These are phyloP conservation scores for Aciculosporium take DNA, from an alignment of 2,329 filamentous ascomycete genomes.

Conservation along the genomic window DNA sequence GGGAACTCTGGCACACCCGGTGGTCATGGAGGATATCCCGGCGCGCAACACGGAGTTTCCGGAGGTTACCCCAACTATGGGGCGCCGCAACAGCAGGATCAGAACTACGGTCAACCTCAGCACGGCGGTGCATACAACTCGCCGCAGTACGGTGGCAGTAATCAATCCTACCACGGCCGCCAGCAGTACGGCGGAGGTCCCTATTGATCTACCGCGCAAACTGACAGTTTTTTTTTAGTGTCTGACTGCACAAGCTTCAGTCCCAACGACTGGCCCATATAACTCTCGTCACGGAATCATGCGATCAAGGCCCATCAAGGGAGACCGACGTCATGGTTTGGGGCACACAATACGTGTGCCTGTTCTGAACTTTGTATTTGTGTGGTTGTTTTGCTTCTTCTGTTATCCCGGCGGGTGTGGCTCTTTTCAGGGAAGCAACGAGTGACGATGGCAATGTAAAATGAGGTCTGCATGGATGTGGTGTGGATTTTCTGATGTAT, in stretches of 20 bases:
- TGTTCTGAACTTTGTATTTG: background rate
- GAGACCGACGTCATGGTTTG: background rate
- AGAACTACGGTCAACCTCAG: slow-evolving; percentile 5
- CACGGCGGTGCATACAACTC: slow-evolving; percentile 9
- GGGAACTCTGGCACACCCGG: slow-evolving; percentile 8
- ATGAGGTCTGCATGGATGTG: slow-evolving; percentile 1
- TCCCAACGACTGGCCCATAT: background rate
- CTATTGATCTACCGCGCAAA: slow-evolving; percentile 5
- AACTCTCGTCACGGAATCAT: too few species aligned
- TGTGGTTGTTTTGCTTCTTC: background rate
- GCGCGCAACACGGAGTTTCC: slow-evolving; percentile 13
- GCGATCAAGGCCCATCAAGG: background rate
- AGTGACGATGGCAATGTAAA: slow-evolving; percentile 5
- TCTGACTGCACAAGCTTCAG: too few species aligned
- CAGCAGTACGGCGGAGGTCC: slow-evolving; percentile 10
- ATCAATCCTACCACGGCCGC: slow-evolving; percentile 13
- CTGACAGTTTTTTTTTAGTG: background rate
- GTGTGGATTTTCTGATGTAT: slow-evolving; percentile 3
- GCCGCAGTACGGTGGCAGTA: slow-evolving; percentile 15
- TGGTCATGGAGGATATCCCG: slow-evolving; percentile 9
- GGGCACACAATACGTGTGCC: background rate
- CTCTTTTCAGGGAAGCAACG: slow-evolving; percentile 3
- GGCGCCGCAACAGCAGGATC: slow-evolving; percentile 10
- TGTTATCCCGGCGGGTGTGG: background rate
- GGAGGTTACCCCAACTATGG: slow-evolving; percentile 13